These are phyloP conservation scores for Verruconis gallopava DNA, from an alignment of 2,329 filamentous ascomycete genomes.

Conservation along the genomic window DNA sequence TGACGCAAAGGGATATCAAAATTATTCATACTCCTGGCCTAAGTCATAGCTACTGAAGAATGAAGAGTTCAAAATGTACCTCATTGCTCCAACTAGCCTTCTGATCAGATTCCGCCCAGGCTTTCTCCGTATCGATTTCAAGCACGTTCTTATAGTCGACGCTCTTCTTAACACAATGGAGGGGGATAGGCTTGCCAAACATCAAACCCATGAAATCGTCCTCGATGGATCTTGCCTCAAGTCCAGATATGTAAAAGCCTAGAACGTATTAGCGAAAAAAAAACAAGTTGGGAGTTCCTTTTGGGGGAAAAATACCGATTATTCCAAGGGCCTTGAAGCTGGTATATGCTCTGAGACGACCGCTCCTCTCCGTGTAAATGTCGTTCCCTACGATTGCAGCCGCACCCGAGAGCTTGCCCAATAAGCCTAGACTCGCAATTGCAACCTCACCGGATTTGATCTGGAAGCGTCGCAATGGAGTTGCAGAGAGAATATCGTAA, in stretches of 20 bases:
- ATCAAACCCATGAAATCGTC: constrained; percentile 64
- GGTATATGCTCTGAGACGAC: constrained; percentile 51
- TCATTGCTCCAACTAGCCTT: constrained; percentile 70
- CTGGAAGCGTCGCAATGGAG: constrained; percentile 42
- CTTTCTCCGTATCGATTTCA: constrained; percentile 61
- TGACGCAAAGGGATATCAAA: too few relatives aligned
- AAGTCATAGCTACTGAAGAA: too few relatives aligned
- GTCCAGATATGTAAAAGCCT: constrained; percentile 65
- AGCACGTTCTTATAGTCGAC: constrained; percentile 46
- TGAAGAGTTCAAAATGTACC: constrained; percentile 52
- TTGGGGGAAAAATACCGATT: constrained; percentile 40
- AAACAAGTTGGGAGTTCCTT: not conserved
- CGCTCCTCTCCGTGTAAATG: constrained; percentile 45
- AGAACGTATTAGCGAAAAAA: not conserved
- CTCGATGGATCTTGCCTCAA: constrained; percentile 47
- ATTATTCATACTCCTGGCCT: not conserved
- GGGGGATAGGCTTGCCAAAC: constrained; percentile 55
- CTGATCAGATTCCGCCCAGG: constrained; percentile 65
- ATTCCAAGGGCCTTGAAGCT: constrained; percentile 68
- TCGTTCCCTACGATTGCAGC: constrained; percentile 59
- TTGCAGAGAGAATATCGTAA: constrained; percentile 73
- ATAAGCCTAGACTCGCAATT: constrained; percentile 60
- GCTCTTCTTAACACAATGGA: constrained; percentile 49
- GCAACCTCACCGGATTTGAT: constrained; percentile 27
- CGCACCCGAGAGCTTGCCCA: constrained; percentile 82